Conservation (phyloP, 345 rosid genomes). For the Nephelium lappaceum region DNA sequence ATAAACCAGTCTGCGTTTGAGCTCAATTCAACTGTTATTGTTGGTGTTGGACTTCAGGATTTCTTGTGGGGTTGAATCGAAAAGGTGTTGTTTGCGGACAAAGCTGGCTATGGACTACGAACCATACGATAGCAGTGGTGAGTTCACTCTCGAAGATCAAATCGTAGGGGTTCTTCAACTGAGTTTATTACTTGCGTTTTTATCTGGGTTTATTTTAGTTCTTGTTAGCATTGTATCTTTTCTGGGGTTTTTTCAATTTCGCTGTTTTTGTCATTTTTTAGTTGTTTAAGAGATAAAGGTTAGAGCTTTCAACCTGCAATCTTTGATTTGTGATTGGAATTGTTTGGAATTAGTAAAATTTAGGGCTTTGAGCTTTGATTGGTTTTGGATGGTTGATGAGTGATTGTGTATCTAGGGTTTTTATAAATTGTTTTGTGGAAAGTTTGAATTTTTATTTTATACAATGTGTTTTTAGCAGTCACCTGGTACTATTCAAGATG, state of each 20-base stretch:
- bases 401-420: not conserved
- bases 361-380: conserved; percentile 6
- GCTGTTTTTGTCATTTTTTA: not conserved
- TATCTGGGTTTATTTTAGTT: not conserved
- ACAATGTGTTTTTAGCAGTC: not conserved
- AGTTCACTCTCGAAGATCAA: conserved; percentile 37
- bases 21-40: not conserved
- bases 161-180: conserved; percentile 10
- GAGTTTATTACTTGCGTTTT: conserved; percentile 3
- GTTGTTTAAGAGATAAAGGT: not conserved
- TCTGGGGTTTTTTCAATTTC: conserved; percentile 1
- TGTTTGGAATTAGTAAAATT: not conserved
- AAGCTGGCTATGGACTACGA: conserved; percentile 69
- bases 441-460: not conserved
- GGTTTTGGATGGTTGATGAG: not conserved
- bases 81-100: not conserved
- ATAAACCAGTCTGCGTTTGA: not conserved
- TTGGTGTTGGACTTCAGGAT: not conserved
- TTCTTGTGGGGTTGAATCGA: not conserved
- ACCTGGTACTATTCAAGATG: not conserved
- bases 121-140: conserved; percentile 77
- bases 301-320: not conserved
- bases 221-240: conserved; percentile 19
- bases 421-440: not conserved
- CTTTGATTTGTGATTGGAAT: conserved; percentile 8